These are phyloP conservation scores for Triadica sebifera DNA, from an alignment of 345 rosid genomes.

Conservation along the genomic window DNA sequence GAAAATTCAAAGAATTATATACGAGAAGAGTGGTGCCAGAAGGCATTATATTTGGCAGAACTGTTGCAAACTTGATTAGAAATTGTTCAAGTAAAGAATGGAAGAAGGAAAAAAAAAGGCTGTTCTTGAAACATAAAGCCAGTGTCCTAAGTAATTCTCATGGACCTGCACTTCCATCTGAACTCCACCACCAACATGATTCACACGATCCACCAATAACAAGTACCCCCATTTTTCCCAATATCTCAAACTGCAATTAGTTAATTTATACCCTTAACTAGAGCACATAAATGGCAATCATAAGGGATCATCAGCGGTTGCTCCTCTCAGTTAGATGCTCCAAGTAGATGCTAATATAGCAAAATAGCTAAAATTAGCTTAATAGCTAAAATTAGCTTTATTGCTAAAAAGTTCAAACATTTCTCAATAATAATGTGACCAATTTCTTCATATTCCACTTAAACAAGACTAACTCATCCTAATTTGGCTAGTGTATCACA, in stretches of 20 bases:
- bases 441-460: background rate
- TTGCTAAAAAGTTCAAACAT: slow-evolving; percentile 1
- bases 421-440: background rate
- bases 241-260: background rate
- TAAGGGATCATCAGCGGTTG: background rate
- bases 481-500: background rate
- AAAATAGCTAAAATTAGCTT: background rate
- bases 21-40: background rate
- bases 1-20: background rate
- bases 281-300: background rate
- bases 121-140: background rate
- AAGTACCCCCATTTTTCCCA: background rate
- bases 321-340: background rate
- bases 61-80: background rate
- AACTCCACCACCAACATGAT: background rate
- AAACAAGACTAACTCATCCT: background rate
- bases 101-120: background rate
- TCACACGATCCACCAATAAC: background rate
- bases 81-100: background rate
- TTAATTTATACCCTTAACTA: background rate
- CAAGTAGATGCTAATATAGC: background rate
- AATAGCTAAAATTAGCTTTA: background rate
- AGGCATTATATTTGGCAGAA: background rate
- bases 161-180: background rate
- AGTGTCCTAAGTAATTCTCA: background rate